phyloP scores from a whole-genome alignment of 495 filamentous ascomycete species.

The Achaetomiella virescens region DNA sequence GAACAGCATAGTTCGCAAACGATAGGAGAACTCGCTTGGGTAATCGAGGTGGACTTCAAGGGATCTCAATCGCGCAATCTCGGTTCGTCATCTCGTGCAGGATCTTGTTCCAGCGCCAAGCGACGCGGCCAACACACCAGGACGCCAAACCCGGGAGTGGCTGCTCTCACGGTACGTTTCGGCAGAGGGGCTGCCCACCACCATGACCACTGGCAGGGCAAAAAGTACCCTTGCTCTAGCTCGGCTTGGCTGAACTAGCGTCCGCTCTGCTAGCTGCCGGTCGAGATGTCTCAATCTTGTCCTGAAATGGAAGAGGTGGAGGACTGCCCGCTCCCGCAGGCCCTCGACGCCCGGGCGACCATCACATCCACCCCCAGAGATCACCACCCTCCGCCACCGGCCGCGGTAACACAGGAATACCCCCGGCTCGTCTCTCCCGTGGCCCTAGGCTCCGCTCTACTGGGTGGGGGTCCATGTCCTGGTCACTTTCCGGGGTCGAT shows the following conservation, averaged over 20 bases:
- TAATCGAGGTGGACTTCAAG: not conserved
- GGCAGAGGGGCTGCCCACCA: not conserved
- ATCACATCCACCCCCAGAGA: not conserved
- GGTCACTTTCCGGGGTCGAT: not conserved
- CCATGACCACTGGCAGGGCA: not conserved
- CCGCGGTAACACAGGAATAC: not conserved
- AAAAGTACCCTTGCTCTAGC: not conserved
- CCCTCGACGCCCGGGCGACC: not conserved
- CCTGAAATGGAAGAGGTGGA: not conserved
- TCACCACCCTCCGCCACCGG: not conserved
- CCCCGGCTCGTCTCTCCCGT: conserved; percentile 3
- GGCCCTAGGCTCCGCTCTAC: conserved; percentile 7
- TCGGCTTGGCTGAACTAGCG: not conserved
- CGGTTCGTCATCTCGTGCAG: conserved; percentile 9
- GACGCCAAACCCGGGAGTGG: too few relatives aligned
- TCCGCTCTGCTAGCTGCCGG: not conserved
- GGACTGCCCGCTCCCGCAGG: not conserved
- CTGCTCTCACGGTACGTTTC: not conserved
- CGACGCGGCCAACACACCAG: not conserved
- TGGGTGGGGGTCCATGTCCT: conserved; percentile 1
- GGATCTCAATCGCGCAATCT: conserved; percentile 9
- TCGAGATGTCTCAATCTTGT: conserved; percentile 3
- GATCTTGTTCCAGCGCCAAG: conserved; percentile 11
- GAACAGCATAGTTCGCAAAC: not conserved
- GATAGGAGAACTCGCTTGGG: not conserved